Evolutionary conservation across 176 grass and related monocot species (phyloP).

Genomic region (Poa annua): DNA sequence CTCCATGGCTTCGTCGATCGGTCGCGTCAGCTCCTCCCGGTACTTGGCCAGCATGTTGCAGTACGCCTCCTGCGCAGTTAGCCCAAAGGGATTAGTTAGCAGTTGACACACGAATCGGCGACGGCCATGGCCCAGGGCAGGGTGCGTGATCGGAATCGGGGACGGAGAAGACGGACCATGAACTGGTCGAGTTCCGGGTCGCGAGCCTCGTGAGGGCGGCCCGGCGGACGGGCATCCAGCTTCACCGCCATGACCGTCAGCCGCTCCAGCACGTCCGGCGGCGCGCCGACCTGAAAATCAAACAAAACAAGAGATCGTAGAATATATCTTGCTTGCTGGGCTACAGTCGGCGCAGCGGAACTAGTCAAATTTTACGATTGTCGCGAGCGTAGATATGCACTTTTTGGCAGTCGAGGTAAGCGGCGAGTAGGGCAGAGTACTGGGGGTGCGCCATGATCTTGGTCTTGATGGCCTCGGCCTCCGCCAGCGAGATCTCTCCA

Average conservation of each 20-base stretch:
- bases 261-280: constrained; percentile 72
- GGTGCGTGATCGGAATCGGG: background rate
- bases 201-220: constrained; percentile 45
- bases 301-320: background rate
- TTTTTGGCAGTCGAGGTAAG: constrained; percentile 97
- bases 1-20: constrained; percentile 80
- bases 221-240: constrained; percentile 44
- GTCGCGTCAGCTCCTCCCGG: constrained; percentile 76
- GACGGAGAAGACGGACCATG: constrained; percentile 65
- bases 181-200: constrained; percentile 99
- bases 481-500: constrained; percentile 57
- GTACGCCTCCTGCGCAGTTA: constrained; percentile 74
- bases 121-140: background rate
- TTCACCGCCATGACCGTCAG: constrained; percentile 61
- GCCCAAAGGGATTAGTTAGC: background rate
- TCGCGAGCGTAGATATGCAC: constrained; percentile 39
- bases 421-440: constrained; percentile 74
- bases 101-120: background rate
- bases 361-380: background rate
- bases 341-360: background rate
- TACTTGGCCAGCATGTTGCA: constrained; percentile 86
- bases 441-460: constrained; percentile 96
- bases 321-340: constrained; percentile 1
- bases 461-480: constrained; percentile 71
- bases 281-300: constrained; percentile 60